Conservation (phyloP, 495 filamentous ascomycete genomes). For the Daldinia caldariorum region DNA sequence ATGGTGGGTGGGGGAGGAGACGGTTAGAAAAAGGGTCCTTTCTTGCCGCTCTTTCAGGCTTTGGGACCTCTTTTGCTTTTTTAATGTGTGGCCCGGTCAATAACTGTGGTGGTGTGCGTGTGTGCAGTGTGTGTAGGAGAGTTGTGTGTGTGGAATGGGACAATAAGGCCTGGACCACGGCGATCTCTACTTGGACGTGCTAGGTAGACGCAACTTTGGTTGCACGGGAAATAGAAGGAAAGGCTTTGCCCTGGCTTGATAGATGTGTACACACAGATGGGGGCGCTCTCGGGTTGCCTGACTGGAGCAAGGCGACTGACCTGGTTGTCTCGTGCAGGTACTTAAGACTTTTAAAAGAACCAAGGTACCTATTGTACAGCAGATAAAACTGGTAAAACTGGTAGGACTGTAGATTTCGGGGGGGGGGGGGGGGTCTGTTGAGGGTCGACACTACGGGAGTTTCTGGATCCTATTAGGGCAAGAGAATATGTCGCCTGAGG, state of each 20-base stretch:
- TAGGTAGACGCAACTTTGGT: slow-evolving; percentile 42
- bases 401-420: slow-evolving; percentile 32
- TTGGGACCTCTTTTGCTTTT: slow-evolving; percentile 38
- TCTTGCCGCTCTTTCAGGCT: slow-evolving; percentile 26
- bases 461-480: slow-evolving; percentile 46
- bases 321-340: slow-evolving; percentile 40
- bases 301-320: slow-evolving; percentile 40
- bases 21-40: slow-evolving; percentile 27
- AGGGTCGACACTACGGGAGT: slow-evolving; percentile 44
- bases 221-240: slow-evolving; percentile 38
- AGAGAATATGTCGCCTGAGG: slow-evolving; percentile 46
- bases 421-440: slow-evolving; percentile 34
- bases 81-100: slow-evolving; percentile 34
- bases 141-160: slow-evolving; percentile 23
- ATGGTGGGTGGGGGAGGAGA: slow-evolving; percentile 23
- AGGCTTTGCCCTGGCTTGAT: slow-evolving; percentile 13
- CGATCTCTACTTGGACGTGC: slow-evolving; percentile 40
- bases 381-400: slow-evolving; percentile 5
- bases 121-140: neutral
- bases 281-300: slow-evolving; percentile 35
- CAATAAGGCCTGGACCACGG: slow-evolving; percentile 41
- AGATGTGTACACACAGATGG: slow-evolving; percentile 18
- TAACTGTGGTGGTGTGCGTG: slow-evolving; percentile 28
- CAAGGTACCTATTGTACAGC: neutral
- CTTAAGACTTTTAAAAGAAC: slow-evolving; percentile 11